Percentiles rank a stretch among this genome's conserved stretches.
These are phyloP conservation scores for Sphaerulina populicola DNA, from an alignment of 2,329 filamentous ascomycete genomes.

Conservation along the genomic window DNA sequence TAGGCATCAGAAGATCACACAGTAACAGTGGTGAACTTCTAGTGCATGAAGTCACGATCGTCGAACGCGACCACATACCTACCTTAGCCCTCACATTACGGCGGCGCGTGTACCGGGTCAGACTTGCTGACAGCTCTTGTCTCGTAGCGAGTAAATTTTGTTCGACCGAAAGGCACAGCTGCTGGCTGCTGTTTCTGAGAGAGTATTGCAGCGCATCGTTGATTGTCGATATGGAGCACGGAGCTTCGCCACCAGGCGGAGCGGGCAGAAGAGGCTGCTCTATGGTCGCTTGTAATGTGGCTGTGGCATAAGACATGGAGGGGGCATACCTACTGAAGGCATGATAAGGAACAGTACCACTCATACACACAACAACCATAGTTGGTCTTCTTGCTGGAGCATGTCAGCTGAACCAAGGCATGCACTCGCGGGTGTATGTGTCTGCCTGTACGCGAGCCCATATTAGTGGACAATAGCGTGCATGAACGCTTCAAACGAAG, in stretches of 20 bases:
- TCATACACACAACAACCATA: no score
- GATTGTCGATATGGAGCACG: background rate
- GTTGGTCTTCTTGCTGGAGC: no score
- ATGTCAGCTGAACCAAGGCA: no score
- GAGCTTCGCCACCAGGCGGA: background rate
- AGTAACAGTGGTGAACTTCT: slow-evolving; percentile 12
- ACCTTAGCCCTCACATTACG: background rate
- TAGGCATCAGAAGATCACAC: slow-evolving; percentile 7
- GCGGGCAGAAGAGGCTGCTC: background rate
- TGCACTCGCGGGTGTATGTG: no score
- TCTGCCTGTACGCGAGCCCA: no score
- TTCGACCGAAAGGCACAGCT: background rate
- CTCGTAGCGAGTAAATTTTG: background rate
- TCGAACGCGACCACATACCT: background rate
- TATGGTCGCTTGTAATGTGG: background rate
- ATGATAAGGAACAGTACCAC: no score
- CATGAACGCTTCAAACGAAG: no score
- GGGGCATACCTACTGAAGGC: no score
- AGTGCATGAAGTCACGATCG: slow-evolving; percentile 1
- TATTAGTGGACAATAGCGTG: no score
- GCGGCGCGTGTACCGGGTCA: background rate
- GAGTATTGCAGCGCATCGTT: background rate
- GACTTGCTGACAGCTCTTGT: background rate
- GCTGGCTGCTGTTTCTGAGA: background rate
- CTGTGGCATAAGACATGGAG: no score